These are phyloP conservation scores for Scedosporium boydii DNA, from an alignment of 2,329 filamentous ascomycete species.

Conservation along the genomic window DNA sequence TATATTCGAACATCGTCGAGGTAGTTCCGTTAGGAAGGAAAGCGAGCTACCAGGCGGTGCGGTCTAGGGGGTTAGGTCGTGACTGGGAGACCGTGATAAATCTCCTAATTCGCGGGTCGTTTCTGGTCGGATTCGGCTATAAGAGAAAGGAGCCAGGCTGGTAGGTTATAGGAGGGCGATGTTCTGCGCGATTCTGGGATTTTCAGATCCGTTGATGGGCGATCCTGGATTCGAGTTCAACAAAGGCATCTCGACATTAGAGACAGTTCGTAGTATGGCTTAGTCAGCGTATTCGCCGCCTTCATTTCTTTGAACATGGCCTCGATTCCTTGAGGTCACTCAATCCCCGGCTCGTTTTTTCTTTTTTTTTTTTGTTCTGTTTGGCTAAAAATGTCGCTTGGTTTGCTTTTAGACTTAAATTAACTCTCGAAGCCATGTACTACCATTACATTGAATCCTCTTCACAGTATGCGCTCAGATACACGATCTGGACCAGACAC, in stretches of 20 bases:
- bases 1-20: conserved; percentile 1
- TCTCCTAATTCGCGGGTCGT: background rate
- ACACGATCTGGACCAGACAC: background rate
- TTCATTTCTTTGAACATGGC: no score
- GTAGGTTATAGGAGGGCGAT: background rate
- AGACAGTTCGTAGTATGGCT: background rate
- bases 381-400: no score
- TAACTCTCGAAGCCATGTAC: no score
- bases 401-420: no score
- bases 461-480: no score
- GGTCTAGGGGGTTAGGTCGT: background rate
- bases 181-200: background rate
- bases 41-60: background rate
- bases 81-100: background rate
- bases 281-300: background rate
- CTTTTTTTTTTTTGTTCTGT: no score
- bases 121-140: background rate
- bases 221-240: background rate
- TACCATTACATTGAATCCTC: no score
- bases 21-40: background rate
- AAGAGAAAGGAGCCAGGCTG: background rate
- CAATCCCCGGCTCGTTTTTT: no score
- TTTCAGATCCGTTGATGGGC: background rate
- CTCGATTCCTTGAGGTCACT: no score
- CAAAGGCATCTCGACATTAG: no score